Base-by-base conservation (phyloP, 2,329 filamentous ascomycete genomes). In the Graphiopsis chlorocephala region DNA sequence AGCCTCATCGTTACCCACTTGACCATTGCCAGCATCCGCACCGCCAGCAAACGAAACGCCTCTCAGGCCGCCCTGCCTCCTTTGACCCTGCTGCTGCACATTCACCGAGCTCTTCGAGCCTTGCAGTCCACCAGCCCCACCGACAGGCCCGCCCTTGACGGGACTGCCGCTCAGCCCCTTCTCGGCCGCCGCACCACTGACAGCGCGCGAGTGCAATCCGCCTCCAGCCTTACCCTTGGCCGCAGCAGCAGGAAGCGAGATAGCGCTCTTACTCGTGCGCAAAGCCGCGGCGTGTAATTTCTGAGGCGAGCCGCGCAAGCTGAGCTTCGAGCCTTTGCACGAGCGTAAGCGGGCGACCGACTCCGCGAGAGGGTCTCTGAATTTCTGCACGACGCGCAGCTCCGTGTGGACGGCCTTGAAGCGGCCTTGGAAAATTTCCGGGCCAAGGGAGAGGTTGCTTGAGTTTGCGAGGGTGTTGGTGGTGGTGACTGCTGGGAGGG, bases 341-440 rank as follows among this genome's bases (percentile, higher is more conserved):
- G 47, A 59, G 33, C 65, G 58, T 56, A 76, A 60, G 8, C 74
- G 66, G n/a, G 65, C 61, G 10, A 74, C 59, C 4, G 72, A 69
- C 53, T 76, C 74, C n/a, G 68, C 69, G 47, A 74, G 67, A 0
- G 74, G 74, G 61, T 75, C 72, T 23, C 72, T 73, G 64, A 73
- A 76, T 56, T 72, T 72, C 64, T 75, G 71, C 50, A 75, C 74
- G 15, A 76, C 72, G 57, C 69, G 68, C 38, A 76, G 64, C 65
- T 76, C 74, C 7, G 70, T 73, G 64, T 75, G 73, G 26, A 75
- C 69, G 31, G 73, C 74, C 57, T 72, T 70, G 67, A 76, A 76
- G 45, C 74, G 68, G 31, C 74, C 74, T 62, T 75, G 73, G 66
- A 76, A 76, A 25, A 74, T 71, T 58, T 74, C 73, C 10, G 74